These are phyloP conservation scores for Alternaria atra DNA, from an alignment of 2,329 filamentous ascomycete genomes.

Conservation along the genomic window DNA sequence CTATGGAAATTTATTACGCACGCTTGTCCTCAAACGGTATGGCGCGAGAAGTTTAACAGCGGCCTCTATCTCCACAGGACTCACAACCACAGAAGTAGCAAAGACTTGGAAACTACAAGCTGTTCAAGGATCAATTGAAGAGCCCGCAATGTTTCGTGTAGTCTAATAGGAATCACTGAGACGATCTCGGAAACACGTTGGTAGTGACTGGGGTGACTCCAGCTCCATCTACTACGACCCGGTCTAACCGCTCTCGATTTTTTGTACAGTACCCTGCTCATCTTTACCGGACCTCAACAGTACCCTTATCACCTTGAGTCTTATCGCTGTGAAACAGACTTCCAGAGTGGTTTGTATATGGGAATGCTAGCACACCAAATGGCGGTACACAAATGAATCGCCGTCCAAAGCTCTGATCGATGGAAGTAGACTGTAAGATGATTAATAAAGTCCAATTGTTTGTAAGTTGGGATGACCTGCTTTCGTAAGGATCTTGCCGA, in stretches of 20 bases:
- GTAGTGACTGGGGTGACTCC: not conserved
- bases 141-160: not conserved
- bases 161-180: not conserved
- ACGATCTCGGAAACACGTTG: not conserved
- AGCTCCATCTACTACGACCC: not conserved
- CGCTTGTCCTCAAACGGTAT: not conserved
- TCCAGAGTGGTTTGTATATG: not conserved
- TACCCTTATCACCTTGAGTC: not conserved
- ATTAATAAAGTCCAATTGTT: not conserved
- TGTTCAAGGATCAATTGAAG: not conserved
- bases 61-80: not conserved
- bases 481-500: too few relatives aligned
- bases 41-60: not conserved
- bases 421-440: not conserved
- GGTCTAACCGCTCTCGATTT: not conserved
- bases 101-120: not conserved
- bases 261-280: not conserved
- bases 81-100: not conserved
- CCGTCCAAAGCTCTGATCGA: not conserved
- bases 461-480: not conserved
- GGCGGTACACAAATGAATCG: not conserved
- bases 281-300: not conserved
- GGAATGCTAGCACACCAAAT: slow-evolving; percentile 4
- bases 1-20: not conserved
- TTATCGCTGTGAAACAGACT: not conserved